Evolutionary conservation across 2,329 filamentous ascomycete species (phyloP), one percentile per base, ranked within the genome.

Genomic region (Trichoderma polysporum): DNA sequence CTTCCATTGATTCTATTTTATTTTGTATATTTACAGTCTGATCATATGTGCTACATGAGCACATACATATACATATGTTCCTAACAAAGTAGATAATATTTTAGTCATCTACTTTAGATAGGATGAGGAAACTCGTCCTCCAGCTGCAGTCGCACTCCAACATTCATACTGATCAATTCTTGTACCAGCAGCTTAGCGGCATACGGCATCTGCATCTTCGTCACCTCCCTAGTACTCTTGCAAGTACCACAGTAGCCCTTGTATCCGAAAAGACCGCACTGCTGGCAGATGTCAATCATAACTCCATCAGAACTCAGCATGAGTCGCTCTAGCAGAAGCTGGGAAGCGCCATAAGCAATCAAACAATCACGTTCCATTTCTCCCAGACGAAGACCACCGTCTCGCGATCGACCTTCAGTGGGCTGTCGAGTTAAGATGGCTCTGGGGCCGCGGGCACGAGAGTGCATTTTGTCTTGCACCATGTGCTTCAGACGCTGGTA

Each of bases 401-500:
- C 92, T 66, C 94, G 85, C 9, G 94, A 97, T 73, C 95, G 89
- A 84, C 95, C 95, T 82, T 99, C 95, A 0, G 94, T 99, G 0
- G 95, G 95, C 78, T 99, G 95, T 10, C 95, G 89, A 0, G 95
- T 99, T 29, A 99, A 85, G 70, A 97, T 95, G 29, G 94, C 94
- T 13, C 92, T 87, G 0, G 95, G 96, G 0, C 96, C 96, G 15
- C 93, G 90, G 2, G 94, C 90, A 69, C 95, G 92, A 35, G 92
- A 94, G 81, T 99, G 95, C 95, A 99, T 98, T 82, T 99, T 99
- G 78, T 99, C 95, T 79, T 98, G 94, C 4, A 99, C 95, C 95
- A 99, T 99, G 85, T 99, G 95, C 86, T 99, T 99, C 71, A 99
- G 88, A 72, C 97, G 97, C 83, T 99, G 95, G 83, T 99, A 99